These are phyloP conservation scores for Leccinum uliginosum DNA, from an alignment of 768 basidiomycete genomes.

Conservation along the genomic window DNA sequence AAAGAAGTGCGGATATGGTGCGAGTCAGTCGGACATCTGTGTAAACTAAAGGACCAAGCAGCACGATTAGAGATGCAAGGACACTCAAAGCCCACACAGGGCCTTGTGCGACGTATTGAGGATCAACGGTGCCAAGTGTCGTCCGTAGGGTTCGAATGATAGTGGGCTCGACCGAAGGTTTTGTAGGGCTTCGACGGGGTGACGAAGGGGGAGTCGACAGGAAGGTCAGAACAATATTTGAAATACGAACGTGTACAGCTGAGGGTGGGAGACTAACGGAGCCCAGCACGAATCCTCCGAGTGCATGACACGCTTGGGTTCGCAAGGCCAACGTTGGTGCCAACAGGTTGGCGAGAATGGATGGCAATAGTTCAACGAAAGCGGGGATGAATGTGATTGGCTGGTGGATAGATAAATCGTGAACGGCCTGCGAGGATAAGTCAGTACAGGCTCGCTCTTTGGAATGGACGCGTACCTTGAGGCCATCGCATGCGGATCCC, in stretches of 20 bases:
- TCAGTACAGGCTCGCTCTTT: conserved; percentile 9
- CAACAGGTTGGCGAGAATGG: conserved; percentile 58
- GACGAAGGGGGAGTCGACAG: conserved; percentile 40
- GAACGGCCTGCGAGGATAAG: conserved; percentile 54
- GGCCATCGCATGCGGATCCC: conserved; percentile 71
- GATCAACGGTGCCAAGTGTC: conserved; percentile 52
- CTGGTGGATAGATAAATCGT: conserved; percentile 61
- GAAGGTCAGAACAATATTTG: conserved; percentile 44
- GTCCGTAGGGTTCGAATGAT: conserved; percentile 67
- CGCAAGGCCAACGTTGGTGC: conserved; percentile 64
- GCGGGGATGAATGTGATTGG: conserved; percentile 66
- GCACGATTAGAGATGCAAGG: conserved; percentile 57
- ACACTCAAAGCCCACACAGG: conserved; percentile 76
- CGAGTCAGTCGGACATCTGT: conserved; percentile 41
- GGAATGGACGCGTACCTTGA: conserved; percentile 49
- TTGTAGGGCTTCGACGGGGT: conserved; percentile 34
- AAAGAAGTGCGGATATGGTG: conserved; percentile 46
- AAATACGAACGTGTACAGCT: conserved; percentile 48
- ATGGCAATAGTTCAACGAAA: conserved; percentile 56
- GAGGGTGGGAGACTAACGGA: conserved; percentile 45
- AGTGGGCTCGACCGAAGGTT: conserved; percentile 38
- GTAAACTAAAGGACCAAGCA: conserved; percentile 56
- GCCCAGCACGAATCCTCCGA: conserved; percentile 63
- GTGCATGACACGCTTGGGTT: conserved; percentile 68
- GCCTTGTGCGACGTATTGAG: conserved; percentile 62